Base-by-base conservation (phyloP, 2,329 filamentous ascomycete genomes). In the Cladophialophora bantiana region DNA sequence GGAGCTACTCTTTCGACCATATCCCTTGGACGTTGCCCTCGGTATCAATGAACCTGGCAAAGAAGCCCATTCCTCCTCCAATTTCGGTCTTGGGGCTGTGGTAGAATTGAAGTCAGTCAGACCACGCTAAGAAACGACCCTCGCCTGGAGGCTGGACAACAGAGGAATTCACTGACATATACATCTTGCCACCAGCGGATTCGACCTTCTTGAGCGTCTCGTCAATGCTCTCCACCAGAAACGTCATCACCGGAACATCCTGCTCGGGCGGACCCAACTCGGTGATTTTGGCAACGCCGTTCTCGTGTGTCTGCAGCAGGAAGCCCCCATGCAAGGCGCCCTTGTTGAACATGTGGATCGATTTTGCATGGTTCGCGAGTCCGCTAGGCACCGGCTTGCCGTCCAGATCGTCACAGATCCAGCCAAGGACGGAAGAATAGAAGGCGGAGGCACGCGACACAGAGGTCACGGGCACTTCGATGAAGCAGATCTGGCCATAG, bases 1-100 rank as follows among this genome's bases (percentile, higher is more conserved):
- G 26, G 26, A 26, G 40, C 90, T 40, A 59, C 18, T 89, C 83
- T 59, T 79, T 97, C 93, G 1, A 34, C 56, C 36, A 59, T 13
- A 59, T 32, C 13, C 56, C 56, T 3, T 59, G 56, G 9, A 59
- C 34, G 12, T 59, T 59, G 7, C 36, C 56, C 12, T 59, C 36
- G 2, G 36, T 42, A 20, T 59, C 36, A 13, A 59, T 59, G 36
- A 59, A 45, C 4, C 56, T 13, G 5, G 56, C 56, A 31, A 59
- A 59, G 36, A 59, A 59, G 7, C 56, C 56, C 56, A 59, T 45
- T 12, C 56, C 56, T 45, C 56, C 56, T 42, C 56, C 36, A 42
- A 59, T 59, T 36, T 59, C 56, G 6, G 56, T 59, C 36, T 45
- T 59, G 7, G 56, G 56, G 20, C 56, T 45, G n/a, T 42, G 6